These are phyloP conservation scores for Tolypocladium paradoxum DNA, from an alignment of 2,329 filamentous ascomycete genomes.

Conservation along the genomic window DNA sequence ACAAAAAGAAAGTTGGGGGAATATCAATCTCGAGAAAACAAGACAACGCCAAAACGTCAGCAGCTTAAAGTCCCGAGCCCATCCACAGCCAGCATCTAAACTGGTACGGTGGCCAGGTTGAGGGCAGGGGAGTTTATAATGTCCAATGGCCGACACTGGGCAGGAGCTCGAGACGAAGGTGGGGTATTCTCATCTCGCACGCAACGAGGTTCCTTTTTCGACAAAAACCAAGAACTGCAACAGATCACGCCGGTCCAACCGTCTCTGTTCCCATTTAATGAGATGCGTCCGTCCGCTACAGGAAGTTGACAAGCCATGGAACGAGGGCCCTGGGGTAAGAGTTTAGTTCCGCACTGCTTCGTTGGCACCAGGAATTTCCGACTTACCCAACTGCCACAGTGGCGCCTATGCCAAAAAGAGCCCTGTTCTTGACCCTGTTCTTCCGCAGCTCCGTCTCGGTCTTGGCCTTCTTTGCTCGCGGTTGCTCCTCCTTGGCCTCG, in stretches of 20 bases:
- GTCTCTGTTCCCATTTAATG: neutral
- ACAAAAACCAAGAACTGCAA: neutral
- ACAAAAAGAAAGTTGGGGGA: neutral
- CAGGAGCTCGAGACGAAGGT: conserved; percentile 2
- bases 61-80: conserved; percentile 1
- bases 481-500: conserved; percentile 29
- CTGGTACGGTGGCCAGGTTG: neutral
- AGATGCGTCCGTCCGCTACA: conserved; percentile 19
- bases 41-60: neutral
- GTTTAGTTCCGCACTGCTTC: conserved; percentile 5
- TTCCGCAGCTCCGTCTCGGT: conserved; percentile 74
- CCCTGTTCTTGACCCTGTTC: conserved; percentile 76
- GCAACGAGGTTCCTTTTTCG: neutral
- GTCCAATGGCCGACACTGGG: neutral
- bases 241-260: neutral
- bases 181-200: neutral
- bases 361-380: neutral
- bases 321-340: conserved; percentile 28
- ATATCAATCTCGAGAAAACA: conserved; percentile 1
- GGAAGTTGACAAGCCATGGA: conserved; percentile 40
- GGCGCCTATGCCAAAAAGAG: conserved; percentile 75
- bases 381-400: conserved; percentile 87
- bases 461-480: conserved; percentile 63
- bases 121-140: neutral
- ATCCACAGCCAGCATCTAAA: neutral